Base-by-base conservation (phyloP, 2,329 filamentous ascomycete genomes). In the Paraphaeosphaeria minitans region DNA sequence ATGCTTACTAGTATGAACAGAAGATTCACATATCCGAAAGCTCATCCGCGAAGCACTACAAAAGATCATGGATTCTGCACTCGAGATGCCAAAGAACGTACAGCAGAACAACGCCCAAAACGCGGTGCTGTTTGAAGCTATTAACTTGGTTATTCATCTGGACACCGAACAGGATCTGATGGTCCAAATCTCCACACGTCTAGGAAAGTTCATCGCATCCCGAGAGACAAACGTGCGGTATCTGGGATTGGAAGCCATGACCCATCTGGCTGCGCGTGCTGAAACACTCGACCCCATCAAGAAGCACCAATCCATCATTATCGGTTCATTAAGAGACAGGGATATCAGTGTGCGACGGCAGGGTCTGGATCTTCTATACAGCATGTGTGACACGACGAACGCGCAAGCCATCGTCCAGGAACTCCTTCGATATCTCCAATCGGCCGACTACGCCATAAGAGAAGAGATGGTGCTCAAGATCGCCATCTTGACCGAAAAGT, bases 381-480 rank as follows among this genome's bases (percentile, higher is more conserved):
- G 95, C 86, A 99, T 99, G 95, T 99, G 96, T 77, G 95, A 99
- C 78, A 87, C 91, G 35, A 89, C 89, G n/a, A 99, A 99, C 77
- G 93, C 95, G 8, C 90, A 92, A 64, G 89, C 92, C 10, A 96
- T 99, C 66, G 95, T 99, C 41, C 90, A 91, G 60, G 95, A 99
- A 79, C 87, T 99, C 52, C 80, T 99, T 54, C 92, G 94, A 66
- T 98, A 97, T 77, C 85, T 99, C 9, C 94, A 97, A 72, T 97
- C 92, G 56, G 95, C 95, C 49, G 95, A 99, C 77, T 99, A 97
- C 77, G 94, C 94, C 5, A 97, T 99, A 69, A 88, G 96, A 63
- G 96, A 99, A 80, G 95, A 99, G 77, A 99, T 99, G 95, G 95
- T 98, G 4, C 83, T 99, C 63, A 99, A 99, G 80, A 97, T 99